These are phyloP conservation scores for Volvox reticuliferus DNA, from an alignment of 139 green algal species.

Conservation along the genomic window DNA sequence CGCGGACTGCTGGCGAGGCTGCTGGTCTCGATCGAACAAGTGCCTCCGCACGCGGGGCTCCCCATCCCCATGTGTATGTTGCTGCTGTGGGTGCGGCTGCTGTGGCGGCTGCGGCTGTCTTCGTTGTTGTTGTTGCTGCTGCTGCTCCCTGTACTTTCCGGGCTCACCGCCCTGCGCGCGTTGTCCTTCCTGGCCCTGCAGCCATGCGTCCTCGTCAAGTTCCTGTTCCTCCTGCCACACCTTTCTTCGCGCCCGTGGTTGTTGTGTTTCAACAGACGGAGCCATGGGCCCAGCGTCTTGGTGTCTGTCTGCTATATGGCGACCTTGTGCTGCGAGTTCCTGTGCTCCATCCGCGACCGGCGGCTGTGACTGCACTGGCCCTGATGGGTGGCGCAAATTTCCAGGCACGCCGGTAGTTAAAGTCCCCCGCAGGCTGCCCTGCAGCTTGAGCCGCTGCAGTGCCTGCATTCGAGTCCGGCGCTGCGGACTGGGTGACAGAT, in stretches of 20 bases:
- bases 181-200: background rate
- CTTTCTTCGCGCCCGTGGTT: background rate
- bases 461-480: constrained; percentile 14
- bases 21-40: background rate
- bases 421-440: background rate
- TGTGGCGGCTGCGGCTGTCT: background rate
- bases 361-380: background rate
- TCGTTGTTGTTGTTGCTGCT: background rate
- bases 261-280: too few relatives aligned
- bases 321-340: too few relatives aligned
- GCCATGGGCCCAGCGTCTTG: too few relatives aligned
- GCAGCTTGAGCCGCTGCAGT: constrained; percentile 23
- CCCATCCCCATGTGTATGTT: background rate
- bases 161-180: background rate
- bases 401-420: background rate
- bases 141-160: background rate
- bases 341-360: too few relatives aligned
- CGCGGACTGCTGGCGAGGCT: background rate
- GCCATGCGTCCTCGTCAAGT: background rate
- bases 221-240: background rate
- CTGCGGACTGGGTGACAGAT: constrained; percentile 6
- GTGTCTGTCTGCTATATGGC: too few relatives aligned
- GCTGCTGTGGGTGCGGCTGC: background rate
- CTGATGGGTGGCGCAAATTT: background rate
- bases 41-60: background rate